Percentiles rank a stretch among this genome's conserved stretches.
Evolutionary conservation across 805 yeast genomes (phyloP).

Genomic region (Metschnikowia santaceciliae): DNA sequence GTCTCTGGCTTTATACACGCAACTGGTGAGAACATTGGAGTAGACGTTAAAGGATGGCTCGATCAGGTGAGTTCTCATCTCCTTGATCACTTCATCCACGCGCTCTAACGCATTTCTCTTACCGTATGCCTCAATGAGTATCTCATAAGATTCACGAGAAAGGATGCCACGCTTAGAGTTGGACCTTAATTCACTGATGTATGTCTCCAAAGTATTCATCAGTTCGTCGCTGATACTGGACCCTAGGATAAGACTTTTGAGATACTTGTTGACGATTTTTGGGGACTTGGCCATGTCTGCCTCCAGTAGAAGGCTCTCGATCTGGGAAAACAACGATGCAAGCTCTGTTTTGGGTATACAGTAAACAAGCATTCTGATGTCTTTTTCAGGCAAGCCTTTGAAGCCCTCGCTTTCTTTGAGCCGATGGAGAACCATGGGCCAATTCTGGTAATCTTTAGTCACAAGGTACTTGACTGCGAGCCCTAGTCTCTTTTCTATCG

Average conservation of each 20-base stretch:
- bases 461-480: slow-evolving; percentile 39
- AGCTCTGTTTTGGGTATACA: slow-evolving; percentile 41
- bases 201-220: slow-evolving; percentile 28
- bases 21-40: slow-evolving; percentile 57
- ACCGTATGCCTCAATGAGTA: slow-evolving; percentile 44
- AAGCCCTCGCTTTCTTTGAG: slow-evolving; percentile 36
- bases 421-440: slow-evolving; percentile 45
- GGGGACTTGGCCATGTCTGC: slow-evolving; percentile 30
- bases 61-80: slow-evolving; percentile 35
- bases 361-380: slow-evolving; percentile 33
- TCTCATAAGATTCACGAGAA: slow-evolving; percentile 39
- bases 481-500: slow-evolving; percentile 35
- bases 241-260: slow-evolving; percentile 32
- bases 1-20: slow-evolving; percentile 48
- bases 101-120: slow-evolving; percentile 33
- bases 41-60: slow-evolving; percentile 46
- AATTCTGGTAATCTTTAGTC: slow-evolving; percentile 38
- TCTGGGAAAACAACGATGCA: slow-evolving; percentile 24
- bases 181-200: slow-evolving; percentile 25
- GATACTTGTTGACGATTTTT: slow-evolving; percentile 33
- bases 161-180: slow-evolving; percentile 23
- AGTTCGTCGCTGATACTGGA: slow-evolving; percentile 18
- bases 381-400: slow-evolving; percentile 25
- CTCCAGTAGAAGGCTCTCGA: slow-evolving; percentile 27
- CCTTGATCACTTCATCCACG: slow-evolving; percentile 34